Conservation (phyloP, 1,139 yeast genomes). For the Meyerozyma smithsonii region DNA sequence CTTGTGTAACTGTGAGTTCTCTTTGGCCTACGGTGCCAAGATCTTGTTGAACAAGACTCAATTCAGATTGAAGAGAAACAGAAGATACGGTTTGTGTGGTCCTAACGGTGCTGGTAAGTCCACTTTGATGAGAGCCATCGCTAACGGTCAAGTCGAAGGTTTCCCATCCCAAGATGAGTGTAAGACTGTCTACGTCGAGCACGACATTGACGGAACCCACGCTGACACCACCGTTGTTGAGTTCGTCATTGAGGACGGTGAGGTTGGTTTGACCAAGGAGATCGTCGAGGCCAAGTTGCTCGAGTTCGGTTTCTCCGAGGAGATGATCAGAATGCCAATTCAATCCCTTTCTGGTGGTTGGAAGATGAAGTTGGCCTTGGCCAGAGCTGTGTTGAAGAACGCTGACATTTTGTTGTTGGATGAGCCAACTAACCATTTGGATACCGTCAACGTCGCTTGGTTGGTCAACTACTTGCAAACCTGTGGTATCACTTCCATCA, state of each 20-base stretch:
- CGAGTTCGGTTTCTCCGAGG: constrained; percentile 90
- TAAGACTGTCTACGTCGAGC: constrained; percentile 98
- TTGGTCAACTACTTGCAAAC: constrained; percentile 97
- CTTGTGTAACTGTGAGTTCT: constrained; percentile 99
- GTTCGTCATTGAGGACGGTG: constrained; percentile 79
- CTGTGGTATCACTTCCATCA: constrained; percentile 96
- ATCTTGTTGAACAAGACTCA: constrained; percentile 99
- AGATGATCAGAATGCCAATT: constrained; percentile 88
- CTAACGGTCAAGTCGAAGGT: constrained; percentile 99
- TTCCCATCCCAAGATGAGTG: constrained; percentile 99
- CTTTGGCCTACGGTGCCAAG: constrained; percentile 99
- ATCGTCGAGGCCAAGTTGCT: constrained; percentile 67
- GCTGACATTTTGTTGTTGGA: constrained; percentile 97
- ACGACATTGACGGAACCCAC: constrained; percentile 97
- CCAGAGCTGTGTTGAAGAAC: constrained; percentile 98
- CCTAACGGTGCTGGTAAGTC: constrained; percentile 99
- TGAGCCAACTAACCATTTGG: constrained; percentile 99
- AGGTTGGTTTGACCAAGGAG: constrained; percentile 69
- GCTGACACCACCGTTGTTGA: constrained; percentile 92
- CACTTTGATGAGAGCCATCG: constrained; percentile 99
- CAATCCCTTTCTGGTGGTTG: constrained; percentile 99
- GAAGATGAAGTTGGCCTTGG: constrained; percentile 99
- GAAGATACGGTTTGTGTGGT: constrained; percentile 99
- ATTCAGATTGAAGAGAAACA: constrained; percentile 98
- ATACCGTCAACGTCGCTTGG: constrained; percentile 99